A percentile compares a stretch with the other conserved stretches of the same genome.
These are phyloP conservation scores for Wallacemonas collosoma DNA, from an alignment of 208 protist species.

Conservation along the genomic window DNA sequence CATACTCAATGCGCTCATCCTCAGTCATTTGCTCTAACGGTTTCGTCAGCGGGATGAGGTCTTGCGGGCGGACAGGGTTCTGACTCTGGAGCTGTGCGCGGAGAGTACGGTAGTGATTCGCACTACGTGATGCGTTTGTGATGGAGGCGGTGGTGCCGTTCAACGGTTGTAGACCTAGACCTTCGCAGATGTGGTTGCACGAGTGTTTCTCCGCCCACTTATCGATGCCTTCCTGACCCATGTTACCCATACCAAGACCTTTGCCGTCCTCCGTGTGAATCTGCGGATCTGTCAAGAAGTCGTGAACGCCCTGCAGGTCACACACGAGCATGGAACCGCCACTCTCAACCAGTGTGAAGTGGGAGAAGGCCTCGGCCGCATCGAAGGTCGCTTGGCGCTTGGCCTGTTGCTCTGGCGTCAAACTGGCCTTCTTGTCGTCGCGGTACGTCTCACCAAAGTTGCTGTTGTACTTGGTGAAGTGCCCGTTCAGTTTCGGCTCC, in stretches of 20 bases:
- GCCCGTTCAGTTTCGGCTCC: slow-evolving; percentile 84
- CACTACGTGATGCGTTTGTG: slow-evolving; percentile 17
- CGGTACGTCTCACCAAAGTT: slow-evolving; percentile 83
- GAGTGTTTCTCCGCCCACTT: slow-evolving; percentile 75
- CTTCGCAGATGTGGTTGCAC: slow-evolving; percentile 77
- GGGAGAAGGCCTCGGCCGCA: slow-evolving; percentile 86
- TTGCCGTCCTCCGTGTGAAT: slow-evolving; percentile 83
- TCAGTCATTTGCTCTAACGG: slow-evolving; percentile 78
- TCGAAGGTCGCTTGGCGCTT: slow-evolving; percentile 63
- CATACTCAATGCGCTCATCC: slow-evolving; percentile 71
- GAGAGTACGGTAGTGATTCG: slow-evolving; percentile 61
- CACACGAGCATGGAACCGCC: slow-evolving; percentile 76
- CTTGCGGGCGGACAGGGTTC: slow-evolving; percentile 43
- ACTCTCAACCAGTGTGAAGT: slow-evolving; percentile 77
- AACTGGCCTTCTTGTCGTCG: slow-evolving; percentile 58
- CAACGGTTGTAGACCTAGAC: slow-evolving; percentile 57
- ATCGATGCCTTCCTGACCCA: slow-evolving; percentile 80
- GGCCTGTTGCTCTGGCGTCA: slow-evolving; percentile 42
- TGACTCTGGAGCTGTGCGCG: slow-evolving; percentile 51
- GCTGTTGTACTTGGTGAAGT: slow-evolving; percentile 91
- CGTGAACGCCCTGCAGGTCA: slow-evolving; percentile 83
- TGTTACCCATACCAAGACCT: slow-evolving; percentile 82
- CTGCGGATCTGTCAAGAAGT: slow-evolving; percentile 86
- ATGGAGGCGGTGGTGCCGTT: slow-evolving; percentile 15
- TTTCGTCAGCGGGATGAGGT: slow-evolving; percentile 64